These are phyloP conservation scores for Protomyces pachydermus DNA, from an alignment of 1,139 yeast genomes.

Conservation along the genomic window DNA sequence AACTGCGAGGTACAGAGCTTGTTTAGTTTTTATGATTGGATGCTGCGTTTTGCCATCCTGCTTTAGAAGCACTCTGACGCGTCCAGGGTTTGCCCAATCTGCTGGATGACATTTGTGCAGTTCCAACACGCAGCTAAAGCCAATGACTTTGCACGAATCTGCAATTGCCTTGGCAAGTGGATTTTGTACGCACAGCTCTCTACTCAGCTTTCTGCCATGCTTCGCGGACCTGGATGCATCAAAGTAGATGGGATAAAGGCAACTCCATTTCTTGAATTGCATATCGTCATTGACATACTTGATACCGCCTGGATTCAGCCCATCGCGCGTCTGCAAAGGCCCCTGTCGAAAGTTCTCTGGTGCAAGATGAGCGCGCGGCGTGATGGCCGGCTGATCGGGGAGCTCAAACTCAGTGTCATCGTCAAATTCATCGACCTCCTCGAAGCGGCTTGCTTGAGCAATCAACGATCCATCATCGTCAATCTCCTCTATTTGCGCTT, in stretches of 20 bases:
- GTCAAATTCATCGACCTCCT: conserved; percentile 25
- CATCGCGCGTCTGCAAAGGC: not conserved
- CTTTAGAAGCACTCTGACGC: conserved; percentile 69
- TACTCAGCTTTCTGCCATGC: conserved; percentile 77
- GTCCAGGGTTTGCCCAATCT: conserved; percentile 95
- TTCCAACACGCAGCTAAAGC: conserved; percentile 46
- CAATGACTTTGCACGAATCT: conserved; percentile 53
- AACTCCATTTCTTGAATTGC: conserved; percentile 26
- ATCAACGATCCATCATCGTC: conserved; percentile 20
- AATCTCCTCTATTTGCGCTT: conserved; percentile 24
- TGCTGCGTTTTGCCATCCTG: conserved; percentile 29
- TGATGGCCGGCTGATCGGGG: conserved; percentile 12
- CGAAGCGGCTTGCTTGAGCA: conserved; percentile 2
- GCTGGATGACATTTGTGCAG: conserved; percentile 90
- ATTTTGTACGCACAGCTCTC: conserved; percentile 65
- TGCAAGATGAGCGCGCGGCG: not conserved
- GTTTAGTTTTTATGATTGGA: conserved; percentile 45
- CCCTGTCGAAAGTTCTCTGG: not conserved
- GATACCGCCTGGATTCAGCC: conserved; percentile 13
- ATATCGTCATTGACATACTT: conserved; percentile 22
- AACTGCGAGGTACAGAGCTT: conserved; percentile 59
- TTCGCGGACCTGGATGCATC: conserved; percentile 69
- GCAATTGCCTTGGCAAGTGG: conserved; percentile 81
- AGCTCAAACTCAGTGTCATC: conserved; percentile 25
- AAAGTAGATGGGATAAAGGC: conserved; percentile 83